These are phyloP conservation scores for Phaeosphaeriaceae sp. DNA, from an alignment of 2,329 filamentous ascomycete species.

Conservation along the genomic window DNA sequence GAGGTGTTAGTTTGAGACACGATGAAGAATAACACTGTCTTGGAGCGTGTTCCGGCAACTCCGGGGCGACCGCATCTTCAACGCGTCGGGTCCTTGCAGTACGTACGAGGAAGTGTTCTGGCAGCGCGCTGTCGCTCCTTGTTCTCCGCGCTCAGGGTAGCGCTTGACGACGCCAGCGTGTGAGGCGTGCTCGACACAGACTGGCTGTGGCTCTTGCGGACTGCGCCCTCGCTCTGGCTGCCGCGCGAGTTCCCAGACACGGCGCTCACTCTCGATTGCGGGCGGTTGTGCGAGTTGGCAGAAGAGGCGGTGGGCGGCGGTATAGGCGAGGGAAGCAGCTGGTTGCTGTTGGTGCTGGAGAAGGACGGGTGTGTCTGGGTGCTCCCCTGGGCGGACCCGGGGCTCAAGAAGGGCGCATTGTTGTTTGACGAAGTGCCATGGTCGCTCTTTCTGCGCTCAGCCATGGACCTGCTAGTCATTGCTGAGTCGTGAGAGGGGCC, in stretches of 20 bases:
- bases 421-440: constrained; percentile 7
- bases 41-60: not conserved
- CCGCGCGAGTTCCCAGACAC: constrained; percentile 33
- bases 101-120: constrained; percentile 43
- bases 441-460: constrained; percentile 36
- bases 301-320: constrained; percentile 41
- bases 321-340: constrained; percentile 42
- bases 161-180: constrained; percentile 46
- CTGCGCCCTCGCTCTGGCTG: constrained; percentile 31
- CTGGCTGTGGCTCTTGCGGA: constrained; percentile 41
- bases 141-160: constrained; percentile 38
- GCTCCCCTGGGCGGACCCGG: constrained; percentile 20
- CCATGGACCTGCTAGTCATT: constrained; percentile 41
- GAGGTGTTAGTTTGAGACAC: constrained; percentile 3
- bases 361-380: constrained; percentile 15
- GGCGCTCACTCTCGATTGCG: constrained; percentile 40
- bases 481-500: constrained; percentile 25
- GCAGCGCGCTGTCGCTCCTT: constrained; percentile 42
- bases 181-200: constrained; percentile 45
- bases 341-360: constrained; percentile 16
- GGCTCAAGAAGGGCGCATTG: constrained; percentile 24
- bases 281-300: constrained; percentile 36
- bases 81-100: not conserved
- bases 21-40: not conserved
- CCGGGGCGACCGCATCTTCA: not conserved